Evolutionary conservation across 331 rosid species (phyloP).

Genomic region (Ulmus americana): DNA sequence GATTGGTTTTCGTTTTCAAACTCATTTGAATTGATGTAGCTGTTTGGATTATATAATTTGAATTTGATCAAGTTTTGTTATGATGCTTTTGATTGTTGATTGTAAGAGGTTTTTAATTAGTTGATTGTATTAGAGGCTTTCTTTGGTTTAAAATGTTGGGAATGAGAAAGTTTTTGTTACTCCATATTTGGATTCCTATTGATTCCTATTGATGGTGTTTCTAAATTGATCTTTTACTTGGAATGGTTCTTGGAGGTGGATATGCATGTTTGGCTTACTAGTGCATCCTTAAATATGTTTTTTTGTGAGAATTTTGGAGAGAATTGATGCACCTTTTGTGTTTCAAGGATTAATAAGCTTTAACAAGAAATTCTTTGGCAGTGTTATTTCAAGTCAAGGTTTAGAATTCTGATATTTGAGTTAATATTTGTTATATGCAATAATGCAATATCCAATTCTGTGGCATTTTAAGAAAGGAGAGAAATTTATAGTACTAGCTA

Average conservation of each 20-base stretch:
- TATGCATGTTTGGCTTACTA: no score
- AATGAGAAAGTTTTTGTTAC: not conserved
- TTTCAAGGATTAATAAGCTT: not conserved
- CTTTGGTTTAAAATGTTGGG: not conserved
- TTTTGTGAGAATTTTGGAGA: not conserved
- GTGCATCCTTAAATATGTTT: not conserved
- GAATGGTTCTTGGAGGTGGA: no score
- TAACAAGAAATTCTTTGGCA: slow-evolving; percentile 1
- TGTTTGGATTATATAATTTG: slow-evolving; percentile 11
- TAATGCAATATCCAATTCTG: no score
- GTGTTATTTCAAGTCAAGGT: not conserved
- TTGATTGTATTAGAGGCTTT: not conserved
- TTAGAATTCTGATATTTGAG: no score
- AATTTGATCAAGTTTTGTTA: slow-evolving; percentile 7
- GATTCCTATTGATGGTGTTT: slow-evolving; percentile 10
- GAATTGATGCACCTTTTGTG: not conserved
- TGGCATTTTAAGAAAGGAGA: no score
- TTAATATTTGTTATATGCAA: no score
- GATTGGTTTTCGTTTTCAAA: not conserved
- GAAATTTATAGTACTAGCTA: no score
- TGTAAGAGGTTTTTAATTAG: not conserved
- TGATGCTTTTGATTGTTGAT: slow-evolving; percentile 13
- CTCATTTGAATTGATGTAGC: not conserved
- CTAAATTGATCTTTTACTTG: not conserved
- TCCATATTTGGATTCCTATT: not conserved